phyloP scores from a whole-genome alignment of 1,284 basidiomycete genomes.

The Mycosarcoma maydis region DNA sequence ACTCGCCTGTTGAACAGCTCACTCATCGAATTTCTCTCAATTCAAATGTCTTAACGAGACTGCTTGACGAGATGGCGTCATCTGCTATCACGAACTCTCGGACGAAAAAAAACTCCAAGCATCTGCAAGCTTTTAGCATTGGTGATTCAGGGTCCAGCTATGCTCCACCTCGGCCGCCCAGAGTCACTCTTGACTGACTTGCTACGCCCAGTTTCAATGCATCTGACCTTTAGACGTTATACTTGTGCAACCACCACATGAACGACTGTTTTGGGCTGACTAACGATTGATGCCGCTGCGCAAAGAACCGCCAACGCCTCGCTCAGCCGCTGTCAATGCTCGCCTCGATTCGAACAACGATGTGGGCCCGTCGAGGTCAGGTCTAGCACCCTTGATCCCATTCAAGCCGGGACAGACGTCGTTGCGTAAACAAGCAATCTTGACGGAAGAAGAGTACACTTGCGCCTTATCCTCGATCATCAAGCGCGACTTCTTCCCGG shows the following conservation, averaged over 20 bases:
- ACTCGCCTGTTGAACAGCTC: background rate
- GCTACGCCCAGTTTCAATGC: no score
- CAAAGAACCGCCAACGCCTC: conserved; percentile 46
- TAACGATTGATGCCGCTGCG: conserved; percentile 24
- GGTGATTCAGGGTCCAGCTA: conserved; percentile 20
- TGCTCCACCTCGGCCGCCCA: conserved; percentile 18
- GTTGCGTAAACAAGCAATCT: conserved; percentile 56
- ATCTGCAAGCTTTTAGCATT: conserved; percentile 14
- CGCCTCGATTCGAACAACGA: conserved; percentile 2
- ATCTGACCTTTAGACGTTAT: no score
- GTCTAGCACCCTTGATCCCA: conserved; percentile 32
- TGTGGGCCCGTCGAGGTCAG: conserved; percentile 15
- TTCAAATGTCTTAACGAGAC: conserved; percentile 14
- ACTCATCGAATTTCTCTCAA: background rate
- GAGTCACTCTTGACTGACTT: no score
- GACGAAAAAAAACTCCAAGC: conserved; percentile 5
- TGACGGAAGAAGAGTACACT: conserved; percentile 88
- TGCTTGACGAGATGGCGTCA: conserved; percentile 42
- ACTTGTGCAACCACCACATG: background rate
- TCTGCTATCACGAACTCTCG: conserved; percentile 5
- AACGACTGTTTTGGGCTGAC: background rate
- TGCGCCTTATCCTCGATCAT: conserved; percentile 91
- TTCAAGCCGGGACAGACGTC: conserved; percentile 46
- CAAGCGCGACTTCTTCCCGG: conserved; percentile 94
- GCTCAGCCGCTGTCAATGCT: conserved; percentile 22